Percentiles rank a stretch among this genome's conserved stretches.
Conservation (phyloP, 78 protist species). For the Dictyostelium citrinum region DNA sequence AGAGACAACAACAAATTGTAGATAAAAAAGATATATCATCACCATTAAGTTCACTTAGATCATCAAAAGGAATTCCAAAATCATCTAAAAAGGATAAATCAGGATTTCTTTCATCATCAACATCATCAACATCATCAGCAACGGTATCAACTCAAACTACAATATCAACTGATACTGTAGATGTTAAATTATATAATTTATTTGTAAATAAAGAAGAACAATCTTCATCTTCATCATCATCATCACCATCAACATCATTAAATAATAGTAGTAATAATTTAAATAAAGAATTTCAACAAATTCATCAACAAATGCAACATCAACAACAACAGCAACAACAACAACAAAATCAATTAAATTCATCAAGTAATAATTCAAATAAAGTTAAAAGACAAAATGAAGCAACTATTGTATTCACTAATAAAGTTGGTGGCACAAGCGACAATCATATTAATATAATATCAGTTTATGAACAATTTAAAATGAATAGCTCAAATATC, state of each 20-base stretch:
- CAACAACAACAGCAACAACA: neutral
- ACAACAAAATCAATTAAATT: neutral
- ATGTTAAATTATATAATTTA: slow-evolving; percentile 18
- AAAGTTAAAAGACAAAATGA: neutral
- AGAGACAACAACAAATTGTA: neutral
- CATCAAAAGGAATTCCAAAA: neutral
- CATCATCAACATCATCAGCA: neutral
- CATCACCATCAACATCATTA: neutral
- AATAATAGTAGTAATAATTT: neutral
- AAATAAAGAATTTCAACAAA: neutral
- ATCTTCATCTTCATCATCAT: neutral
- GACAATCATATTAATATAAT: neutral
- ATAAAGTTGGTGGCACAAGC: slow-evolving; percentile 22
- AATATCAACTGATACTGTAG: slow-evolving; percentile 20
- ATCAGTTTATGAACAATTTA: slow-evolving; percentile 38
- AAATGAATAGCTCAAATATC: slow-evolving; percentile 14
- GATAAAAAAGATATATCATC: neutral
- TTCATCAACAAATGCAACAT: neutral
- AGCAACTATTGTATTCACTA: slow-evolving; percentile 51
- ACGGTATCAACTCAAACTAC: neutral
- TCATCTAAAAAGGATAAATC: slow-evolving; percentile 2
- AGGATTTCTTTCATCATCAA: neutral
- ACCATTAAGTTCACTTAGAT: neutral
- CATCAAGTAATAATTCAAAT: neutral
- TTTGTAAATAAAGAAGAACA: slow-evolving; percentile 27